phyloP scores from a whole-genome alignment of 441 rosid genomes.

The Eutrema salsugineum region DNA sequence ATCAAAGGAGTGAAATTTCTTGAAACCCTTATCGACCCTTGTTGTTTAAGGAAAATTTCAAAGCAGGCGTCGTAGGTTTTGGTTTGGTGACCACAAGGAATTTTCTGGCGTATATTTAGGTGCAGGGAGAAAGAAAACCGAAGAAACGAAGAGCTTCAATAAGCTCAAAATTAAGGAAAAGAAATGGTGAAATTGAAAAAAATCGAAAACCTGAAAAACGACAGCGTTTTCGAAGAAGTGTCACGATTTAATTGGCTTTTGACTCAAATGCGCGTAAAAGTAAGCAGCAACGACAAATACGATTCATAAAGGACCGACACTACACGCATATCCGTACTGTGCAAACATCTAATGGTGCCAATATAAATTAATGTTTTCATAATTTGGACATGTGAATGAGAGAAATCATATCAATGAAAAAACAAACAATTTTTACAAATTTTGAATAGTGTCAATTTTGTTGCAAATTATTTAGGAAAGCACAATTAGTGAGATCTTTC shows the following conservation, averaged over 20 bases:
- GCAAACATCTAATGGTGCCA: not conserved
- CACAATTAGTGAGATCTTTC: not conserved
- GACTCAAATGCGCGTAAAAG: slow-evolving; percentile 8
- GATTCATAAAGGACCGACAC: slow-evolving; percentile 1
- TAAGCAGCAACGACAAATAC: not conserved
- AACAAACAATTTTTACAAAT: too few species aligned
- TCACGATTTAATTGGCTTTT: not conserved
- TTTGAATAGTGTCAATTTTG: too few species aligned
- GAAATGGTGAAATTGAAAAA: not conserved
- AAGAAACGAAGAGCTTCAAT: too few species aligned
- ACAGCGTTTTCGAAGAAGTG: not conserved
- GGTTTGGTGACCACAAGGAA: slow-evolving; percentile 15
- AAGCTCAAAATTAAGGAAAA: too few species aligned
- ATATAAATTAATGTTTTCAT: not conserved
- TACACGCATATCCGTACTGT: not conserved
- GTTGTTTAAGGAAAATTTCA: not conserved
- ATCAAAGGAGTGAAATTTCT: not conserved
- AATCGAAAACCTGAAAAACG: not conserved
- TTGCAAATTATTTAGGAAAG: not conserved
- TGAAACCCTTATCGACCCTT: not conserved
- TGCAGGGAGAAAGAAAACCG: not conserved
- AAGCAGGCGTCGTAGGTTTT: slow-evolving; percentile 7
- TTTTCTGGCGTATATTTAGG: slow-evolving; percentile 8
- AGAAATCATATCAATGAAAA: too few species aligned
- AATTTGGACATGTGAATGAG: too few species aligned